These are phyloP conservation scores for Ogataea philodendri DNA, from an alignment of 805 yeast species.

Conservation along the genomic window DNA sequence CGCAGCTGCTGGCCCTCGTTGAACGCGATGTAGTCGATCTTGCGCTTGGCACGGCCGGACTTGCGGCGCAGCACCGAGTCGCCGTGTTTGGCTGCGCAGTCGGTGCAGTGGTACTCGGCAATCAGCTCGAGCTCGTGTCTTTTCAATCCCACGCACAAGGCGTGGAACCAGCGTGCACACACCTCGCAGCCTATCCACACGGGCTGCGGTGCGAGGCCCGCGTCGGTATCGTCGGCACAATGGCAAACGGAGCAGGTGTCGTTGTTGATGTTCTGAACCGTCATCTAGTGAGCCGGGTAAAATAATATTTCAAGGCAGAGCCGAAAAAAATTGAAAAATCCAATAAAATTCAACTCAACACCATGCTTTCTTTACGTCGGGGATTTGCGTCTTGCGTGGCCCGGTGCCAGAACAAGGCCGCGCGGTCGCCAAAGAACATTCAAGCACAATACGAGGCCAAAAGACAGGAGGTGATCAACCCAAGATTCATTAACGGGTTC, in stretches of 20 bases:
- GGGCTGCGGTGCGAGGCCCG: not conserved
- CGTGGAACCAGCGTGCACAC: conserved; percentile 57
- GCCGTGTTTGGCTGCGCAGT: conserved; percentile 47
- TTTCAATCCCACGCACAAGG: conserved; percentile 43
- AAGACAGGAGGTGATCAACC: conserved; percentile 30
- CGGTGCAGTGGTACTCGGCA: conserved; percentile 52
- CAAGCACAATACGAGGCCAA: conserved; percentile 21
- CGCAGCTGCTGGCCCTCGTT: conserved; percentile 64
- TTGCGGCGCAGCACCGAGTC: conserved; percentile 49
- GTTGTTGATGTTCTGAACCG: conserved; percentile 4
- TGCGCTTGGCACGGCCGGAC: conserved; percentile 52
- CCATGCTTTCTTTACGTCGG: conserved; percentile 13
- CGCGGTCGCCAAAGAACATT: conserved; percentile 21
- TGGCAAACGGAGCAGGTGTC: conserved; percentile 26
- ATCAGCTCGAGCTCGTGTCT: conserved; percentile 38
- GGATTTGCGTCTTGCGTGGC: conserved; percentile 12
- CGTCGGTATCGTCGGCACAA: conserved; percentile 10
- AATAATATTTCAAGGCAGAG: not conserved
- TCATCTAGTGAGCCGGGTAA: conserved; percentile 11
- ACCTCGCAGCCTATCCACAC: conserved; percentile 58
- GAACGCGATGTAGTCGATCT: conserved; percentile 75
- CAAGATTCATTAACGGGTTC: conserved; percentile 46
- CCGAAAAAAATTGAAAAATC: conserved; percentile 4
- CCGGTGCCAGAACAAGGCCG: conserved; percentile 19
- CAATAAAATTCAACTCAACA: not conserved